These are phyloP conservation scores for Marasmius oreades DNA, from an alignment of 1,284 basidiomycete species.

Conservation along the genomic window DNA sequence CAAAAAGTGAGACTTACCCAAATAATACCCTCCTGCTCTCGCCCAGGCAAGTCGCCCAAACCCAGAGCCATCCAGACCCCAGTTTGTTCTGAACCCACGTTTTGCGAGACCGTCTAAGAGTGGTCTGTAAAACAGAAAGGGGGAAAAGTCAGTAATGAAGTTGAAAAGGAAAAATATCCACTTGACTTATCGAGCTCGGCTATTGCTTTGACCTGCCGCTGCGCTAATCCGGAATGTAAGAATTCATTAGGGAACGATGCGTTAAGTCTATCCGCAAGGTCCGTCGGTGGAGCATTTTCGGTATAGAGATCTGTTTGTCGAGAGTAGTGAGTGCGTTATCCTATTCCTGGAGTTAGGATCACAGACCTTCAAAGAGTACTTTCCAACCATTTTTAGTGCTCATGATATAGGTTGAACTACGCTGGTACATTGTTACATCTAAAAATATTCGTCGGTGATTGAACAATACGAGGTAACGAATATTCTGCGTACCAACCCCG, in stretches of 20 bases:
- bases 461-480: no score
- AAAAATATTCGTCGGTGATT: background rate
- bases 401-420: slow-evolving; percentile 61
- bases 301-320: slow-evolving; percentile 34
- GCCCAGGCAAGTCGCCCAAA: slow-evolving; percentile 27
- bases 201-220: slow-evolving; percentile 16
- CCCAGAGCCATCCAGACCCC: slow-evolving; percentile 26
- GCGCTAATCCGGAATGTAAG: slow-evolving; percentile 28
- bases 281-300: slow-evolving; percentile 44
- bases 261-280: slow-evolving; percentile 48
- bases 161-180: background rate
- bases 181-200: slow-evolving; percentile 22
- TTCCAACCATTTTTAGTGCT: slow-evolving; percentile 42
- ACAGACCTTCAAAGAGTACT: slow-evolving; percentile 28
- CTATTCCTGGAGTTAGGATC: background rate
- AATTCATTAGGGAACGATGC: slow-evolving; percentile 45
- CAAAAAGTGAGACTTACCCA: slow-evolving; percentile 28
- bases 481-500: slow-evolving; percentile 7
- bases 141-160: no score
- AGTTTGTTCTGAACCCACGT: slow-evolving; percentile 27
- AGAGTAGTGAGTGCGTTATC: background rate
- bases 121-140: slow-evolving; percentile 24
- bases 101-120: slow-evolving; percentile 27
- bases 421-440: slow-evolving; percentile 65
- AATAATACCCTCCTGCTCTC: slow-evolving; percentile 41